Base-by-base conservation (phyloP, 768 basidiomycete species). In the Xanthoconium stramineum region DNA sequence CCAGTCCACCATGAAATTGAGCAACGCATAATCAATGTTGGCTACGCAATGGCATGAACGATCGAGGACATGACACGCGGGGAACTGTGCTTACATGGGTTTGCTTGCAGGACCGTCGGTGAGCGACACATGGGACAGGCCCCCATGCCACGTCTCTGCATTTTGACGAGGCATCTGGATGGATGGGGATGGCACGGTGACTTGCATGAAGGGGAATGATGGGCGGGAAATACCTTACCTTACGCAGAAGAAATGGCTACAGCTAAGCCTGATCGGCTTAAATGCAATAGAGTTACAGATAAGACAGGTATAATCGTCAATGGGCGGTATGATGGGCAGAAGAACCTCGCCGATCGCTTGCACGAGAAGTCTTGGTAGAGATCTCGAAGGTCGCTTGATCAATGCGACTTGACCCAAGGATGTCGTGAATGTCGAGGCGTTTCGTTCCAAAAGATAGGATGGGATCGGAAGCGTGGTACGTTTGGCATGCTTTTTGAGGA, bases 401-500 rank as follows among this genome's bases (percentile, higher is more conserved):
- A 66, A 57, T 2, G 75, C 57, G 14, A 75, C 68, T 13, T 77
- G 72, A 19, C 75, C 67, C 37, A 63, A 30, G 55, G 53, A 48
- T 63, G 50, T 48, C 28, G 40, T 59, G 24, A 59, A 45, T 6
- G 52, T 19, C 15, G 58, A 59, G 12, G 35, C 56, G 51, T 56
- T 61, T 35, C 40, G 69, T 3, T 52, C 66, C 53, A 71, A 50
- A 15, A 65, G 53, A 50, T 67, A 56, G 13, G 58, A 57, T 2
- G 86, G 79, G 60, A 88, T 77, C 1, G 90, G 88, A 10, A 98
- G 75, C 0, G 89, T 84, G 0, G 94, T 96, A 5, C 91, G 85
- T 68, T 96, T 96, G 30, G 90, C 81, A 66, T 95, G 94, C 67
- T 97, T 97, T 78, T 96, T 96, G 50, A 96, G 80, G 56, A 94